phyloP scores from a whole-genome alignment of 208 protist genomes.

The Paratrypanosoma confusum region DNA sequence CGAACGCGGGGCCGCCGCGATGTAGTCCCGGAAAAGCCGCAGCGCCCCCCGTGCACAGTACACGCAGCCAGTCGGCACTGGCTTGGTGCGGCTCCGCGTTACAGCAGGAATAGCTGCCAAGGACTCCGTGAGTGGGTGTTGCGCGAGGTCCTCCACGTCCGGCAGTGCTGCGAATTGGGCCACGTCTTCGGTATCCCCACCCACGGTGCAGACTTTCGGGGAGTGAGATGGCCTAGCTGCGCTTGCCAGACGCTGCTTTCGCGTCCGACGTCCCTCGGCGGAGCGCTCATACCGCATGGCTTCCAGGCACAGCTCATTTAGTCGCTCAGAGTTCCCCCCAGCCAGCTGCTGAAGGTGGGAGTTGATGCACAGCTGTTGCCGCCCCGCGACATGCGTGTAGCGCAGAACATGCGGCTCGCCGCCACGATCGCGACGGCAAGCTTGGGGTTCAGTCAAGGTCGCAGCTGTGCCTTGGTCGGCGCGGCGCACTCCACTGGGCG shows the following conservation, averaged over 20 bases:
- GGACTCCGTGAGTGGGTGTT: too few species aligned
- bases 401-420: conserved; percentile 15
- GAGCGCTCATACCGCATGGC: conserved; percentile 67
- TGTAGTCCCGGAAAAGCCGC: conserved; percentile 16
- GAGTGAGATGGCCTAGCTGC: neutral
- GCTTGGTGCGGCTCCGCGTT: too few species aligned
- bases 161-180: too few species aligned
- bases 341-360: conserved; percentile 21
- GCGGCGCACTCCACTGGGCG: too few species aligned
- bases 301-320: conserved; percentile 91
- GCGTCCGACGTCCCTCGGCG: conserved; percentile 21
- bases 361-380: conserved; percentile 89
- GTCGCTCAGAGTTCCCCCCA: conserved; percentile 16
- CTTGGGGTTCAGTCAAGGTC: too few species aligned
- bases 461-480: too few species aligned
- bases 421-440: too few species aligned
- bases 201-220: conserved; percentile 9
- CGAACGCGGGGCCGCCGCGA: conserved; percentile 12
- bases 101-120: too few species aligned
- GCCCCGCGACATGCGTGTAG: conserved; percentile 82
- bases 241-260: conserved; percentile 11
- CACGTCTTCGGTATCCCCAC: neutral
- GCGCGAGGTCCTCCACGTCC: too few species aligned
- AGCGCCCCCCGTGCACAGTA: conserved; percentile 12
- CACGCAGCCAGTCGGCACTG: conserved; percentile 12